phyloP scores from a whole-genome alignment of 2,329 filamentous ascomycete genomes.

The Fusarium chlamydosporum region DNA sequence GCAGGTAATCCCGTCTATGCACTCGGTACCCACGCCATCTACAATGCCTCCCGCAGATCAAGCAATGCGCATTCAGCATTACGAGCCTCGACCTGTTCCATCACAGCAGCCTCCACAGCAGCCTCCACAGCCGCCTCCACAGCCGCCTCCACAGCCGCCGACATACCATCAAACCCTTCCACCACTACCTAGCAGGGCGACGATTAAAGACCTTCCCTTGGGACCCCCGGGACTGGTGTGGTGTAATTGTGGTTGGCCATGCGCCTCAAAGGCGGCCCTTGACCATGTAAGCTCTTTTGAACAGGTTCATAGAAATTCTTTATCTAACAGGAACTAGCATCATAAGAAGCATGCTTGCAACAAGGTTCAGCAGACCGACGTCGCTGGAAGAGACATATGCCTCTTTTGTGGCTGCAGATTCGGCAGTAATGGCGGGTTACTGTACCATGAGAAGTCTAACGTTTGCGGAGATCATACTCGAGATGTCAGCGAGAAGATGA shows the following conservation, averaged over 20 bases:
- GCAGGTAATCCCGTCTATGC: conserved; percentile 56
- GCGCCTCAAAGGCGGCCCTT: conserved; percentile 52
- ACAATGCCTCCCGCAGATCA: conserved; percentile 12
- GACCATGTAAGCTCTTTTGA: conserved; percentile 51
- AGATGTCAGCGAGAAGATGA: conserved; percentile 33
- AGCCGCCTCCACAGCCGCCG: conserved; percentile 1
- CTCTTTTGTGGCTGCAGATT: conserved; percentile 63
- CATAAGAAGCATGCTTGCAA: conserved; percentile 49
- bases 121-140: neutral
- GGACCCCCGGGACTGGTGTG: conserved; percentile 37
- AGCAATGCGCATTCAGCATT: conserved; percentile 5
- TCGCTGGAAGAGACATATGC: conserved; percentile 57
- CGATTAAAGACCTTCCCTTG: neutral
- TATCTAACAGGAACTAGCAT: conserved; percentile 50
- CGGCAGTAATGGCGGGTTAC: conserved; percentile 57
- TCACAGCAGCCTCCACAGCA: conserved; percentile 12
- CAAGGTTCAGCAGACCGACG: conserved; percentile 26
- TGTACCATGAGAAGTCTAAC: conserved; percentile 61
- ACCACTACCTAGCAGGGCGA: neutral
- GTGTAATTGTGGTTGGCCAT: conserved; percentile 56
- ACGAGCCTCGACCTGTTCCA: conserved; percentile 15
- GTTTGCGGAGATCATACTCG: conserved; percentile 62
- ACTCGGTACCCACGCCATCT: conserved; percentile 33
- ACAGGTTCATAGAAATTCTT: no score
- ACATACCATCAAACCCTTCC: neutral